Percentiles rank a stretch among this genome's conserved stretches.
Evolutionary conservation across 2,329 filamentous ascomycete species (phyloP).

Genomic region (Botrytis porri): DNA sequence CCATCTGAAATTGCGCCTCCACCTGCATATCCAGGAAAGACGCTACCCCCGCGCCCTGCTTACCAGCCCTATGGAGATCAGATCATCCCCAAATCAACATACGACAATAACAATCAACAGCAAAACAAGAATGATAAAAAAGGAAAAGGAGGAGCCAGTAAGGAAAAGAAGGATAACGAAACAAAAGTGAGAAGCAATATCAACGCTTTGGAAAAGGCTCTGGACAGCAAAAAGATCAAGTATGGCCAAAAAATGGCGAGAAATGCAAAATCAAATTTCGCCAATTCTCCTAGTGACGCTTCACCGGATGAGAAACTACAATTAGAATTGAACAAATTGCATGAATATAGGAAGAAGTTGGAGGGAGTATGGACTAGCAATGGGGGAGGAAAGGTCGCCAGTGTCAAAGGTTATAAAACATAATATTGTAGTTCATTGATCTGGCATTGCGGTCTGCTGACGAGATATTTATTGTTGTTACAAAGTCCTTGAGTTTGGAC

Average conservation of each 20-base stretch:
- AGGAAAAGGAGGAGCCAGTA: background rate
- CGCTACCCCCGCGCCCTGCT: background rate
- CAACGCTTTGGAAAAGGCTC: background rate
- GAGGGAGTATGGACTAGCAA: background rate
- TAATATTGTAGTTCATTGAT: background rate
- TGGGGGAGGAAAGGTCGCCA: background rate
- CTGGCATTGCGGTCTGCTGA: background rate
- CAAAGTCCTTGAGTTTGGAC: constrained; percentile 26
- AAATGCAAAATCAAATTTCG: constrained; percentile 2
- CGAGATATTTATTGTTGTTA: constrained; percentile 32
- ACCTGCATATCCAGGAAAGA: constrained; percentile 19
- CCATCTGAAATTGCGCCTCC: constrained; percentile 17
- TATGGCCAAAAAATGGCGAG: background rate
- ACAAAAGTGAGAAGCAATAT: background rate
- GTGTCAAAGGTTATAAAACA: background rate
- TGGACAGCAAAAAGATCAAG: background rate
- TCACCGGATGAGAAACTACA: background rate
- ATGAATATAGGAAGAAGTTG: constrained; percentile 7
- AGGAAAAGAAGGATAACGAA: background rate
- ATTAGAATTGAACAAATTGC: constrained; percentile 1
- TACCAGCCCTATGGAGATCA: constrained; percentile 15
- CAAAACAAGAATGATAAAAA: background rate
- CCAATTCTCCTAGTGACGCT: background rate
- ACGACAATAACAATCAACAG: background rate
- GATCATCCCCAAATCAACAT: background rate